Base-by-base conservation (phyloP, 768 basidiomycete species). In the Kwoniella dejecticola region DNA sequence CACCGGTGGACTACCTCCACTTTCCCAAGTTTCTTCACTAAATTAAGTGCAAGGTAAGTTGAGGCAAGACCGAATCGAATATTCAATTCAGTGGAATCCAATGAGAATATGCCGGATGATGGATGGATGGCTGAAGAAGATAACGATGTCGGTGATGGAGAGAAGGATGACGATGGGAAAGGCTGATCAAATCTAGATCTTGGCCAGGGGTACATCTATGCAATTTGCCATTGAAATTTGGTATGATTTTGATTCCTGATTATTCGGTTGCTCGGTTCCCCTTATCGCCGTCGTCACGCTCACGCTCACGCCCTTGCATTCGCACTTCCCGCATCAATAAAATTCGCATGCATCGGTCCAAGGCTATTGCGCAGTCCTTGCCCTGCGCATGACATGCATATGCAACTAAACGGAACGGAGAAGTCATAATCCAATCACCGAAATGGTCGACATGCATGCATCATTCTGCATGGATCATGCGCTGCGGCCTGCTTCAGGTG, bases 1-100 rank as follows among this genome's bases (percentile, higher is more conserved):
- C 36, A 17, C 24, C 19, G 40, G 46, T 58, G 57, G 57, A 58
- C 57, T 8, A 58, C 57, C 57, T 58, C 57, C 57, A 58, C 57
- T 50, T 58, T 58, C 29, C 17, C 13, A 7, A 15, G n/a, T 31
- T 11, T 52, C 24, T 27, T 47, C 2, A 23, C 13, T 23, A 44
- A 44, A 44, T 10, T 44, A 19, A 44, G 1, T 44, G 42, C 21
- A n/a, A 2, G 12, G n/a, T 8, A n/a, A 10, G 42, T 44, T 44
- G n/a, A 19, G 13, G 11, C 4, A 45, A n/a, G n/a, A n/a, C n/a
- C n/a, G n/a, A n/a, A n/a, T n/a, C n/a, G n/a, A n/a, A n/a, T n/a
- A n/a, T n/a, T n/a, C n/a, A n/a, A n/a, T n/a, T n/a, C n/a, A n/a
- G n/a, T 11, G 26, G 15, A 47, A 12, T 27, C 21, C 15, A 47